phyloP scores from a whole-genome alignment of 1,284 basidiomycete genomes.

The Phellinidium pouzarii region DNA sequence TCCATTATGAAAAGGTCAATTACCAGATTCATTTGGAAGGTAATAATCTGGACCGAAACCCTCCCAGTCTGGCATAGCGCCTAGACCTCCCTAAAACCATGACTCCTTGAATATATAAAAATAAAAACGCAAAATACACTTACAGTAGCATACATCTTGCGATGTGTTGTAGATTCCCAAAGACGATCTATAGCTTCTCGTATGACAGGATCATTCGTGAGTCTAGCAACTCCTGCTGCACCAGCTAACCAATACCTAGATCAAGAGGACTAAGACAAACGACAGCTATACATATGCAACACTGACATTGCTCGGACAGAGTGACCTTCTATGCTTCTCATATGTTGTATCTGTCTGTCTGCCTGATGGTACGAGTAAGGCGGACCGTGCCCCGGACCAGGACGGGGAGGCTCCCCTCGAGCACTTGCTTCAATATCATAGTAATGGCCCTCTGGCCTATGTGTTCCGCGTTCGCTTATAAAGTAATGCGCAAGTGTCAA shows the following conservation, averaged over 20 bases:
- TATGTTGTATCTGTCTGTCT: constrained; percentile 18
- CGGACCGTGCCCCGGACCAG: constrained; percentile 21
- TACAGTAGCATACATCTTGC: constrained; percentile 25
- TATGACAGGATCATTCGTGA: constrained; percentile 19
- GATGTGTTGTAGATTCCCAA: constrained; percentile 20
- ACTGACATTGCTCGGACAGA: constrained; percentile 22
- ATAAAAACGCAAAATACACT: not conserved
- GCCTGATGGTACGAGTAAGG: constrained; percentile 23
- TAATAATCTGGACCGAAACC: constrained; percentile 24
- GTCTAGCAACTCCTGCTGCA: constrained; percentile 20
- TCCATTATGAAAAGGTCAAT: not conserved
- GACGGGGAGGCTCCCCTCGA: constrained; percentile 20
- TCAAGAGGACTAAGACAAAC: not conserved
- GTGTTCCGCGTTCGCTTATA: constrained; percentile 22
- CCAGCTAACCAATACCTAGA: constrained; percentile 24
- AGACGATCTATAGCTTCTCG: constrained; percentile 14
- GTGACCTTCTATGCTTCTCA: constrained; percentile 21
- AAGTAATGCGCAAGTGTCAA: constrained; percentile 22
- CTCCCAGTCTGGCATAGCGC: constrained; percentile 23
- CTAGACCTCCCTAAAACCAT: constrained; percentile 21
- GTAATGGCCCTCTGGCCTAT: constrained; percentile 20
- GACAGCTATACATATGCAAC: not conserved
- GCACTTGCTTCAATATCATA: constrained; percentile 22
- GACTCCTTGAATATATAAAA: not conserved
- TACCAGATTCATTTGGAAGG: constrained; percentile 23